Conservation (phyloP, 2,329 filamentous ascomycete genomes). For the Alternaria viburni region DNA sequence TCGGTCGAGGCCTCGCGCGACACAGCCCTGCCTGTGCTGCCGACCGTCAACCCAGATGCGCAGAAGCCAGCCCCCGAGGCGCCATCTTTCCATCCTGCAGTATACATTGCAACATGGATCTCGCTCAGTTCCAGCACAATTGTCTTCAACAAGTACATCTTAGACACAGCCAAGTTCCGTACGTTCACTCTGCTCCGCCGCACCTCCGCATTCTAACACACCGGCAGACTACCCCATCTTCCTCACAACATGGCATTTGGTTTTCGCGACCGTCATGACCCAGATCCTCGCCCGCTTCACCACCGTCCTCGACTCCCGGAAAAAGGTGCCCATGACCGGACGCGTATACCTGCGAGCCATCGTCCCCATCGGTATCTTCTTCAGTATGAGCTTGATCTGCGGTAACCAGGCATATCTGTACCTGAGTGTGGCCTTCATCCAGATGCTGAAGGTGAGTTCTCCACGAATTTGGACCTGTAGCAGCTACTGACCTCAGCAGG, state of each 20-base stretch:
- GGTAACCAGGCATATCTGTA: slow-evolving; percentile 96
- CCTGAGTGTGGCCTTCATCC: slow-evolving; percentile 94
- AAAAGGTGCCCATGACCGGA: slow-evolving; percentile 96
- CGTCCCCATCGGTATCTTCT: slow-evolving; percentile 93
- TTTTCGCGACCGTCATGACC: slow-evolving; percentile 92
- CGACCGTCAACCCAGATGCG: slow-evolving; percentile 76
- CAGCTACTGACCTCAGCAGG: slow-evolving; percentile 57
- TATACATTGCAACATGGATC: slow-evolving; percentile 92
- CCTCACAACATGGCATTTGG: slow-evolving; percentile 87
- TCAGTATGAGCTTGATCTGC: slow-evolving; percentile 94
- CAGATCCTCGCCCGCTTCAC: slow-evolving; percentile 92
- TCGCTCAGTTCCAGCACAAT: slow-evolving; percentile 91
- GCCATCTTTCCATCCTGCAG: slow-evolving; percentile 73
- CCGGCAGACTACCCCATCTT: slow-evolving; percentile 62
- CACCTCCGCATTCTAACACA: slow-evolving; percentile 36
- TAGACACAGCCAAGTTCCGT: slow-evolving; percentile 85
- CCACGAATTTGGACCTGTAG: not conserved
- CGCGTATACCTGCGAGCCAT: slow-evolving; percentile 92
- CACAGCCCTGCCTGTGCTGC: slow-evolving; percentile 68
- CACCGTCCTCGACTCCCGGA: slow-evolving; percentile 86
- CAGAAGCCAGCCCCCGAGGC: slow-evolving; percentile 70
- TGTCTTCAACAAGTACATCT: slow-evolving; percentile 99
- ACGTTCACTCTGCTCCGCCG: slow-evolving; percentile 49
- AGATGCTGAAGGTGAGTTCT: slow-evolving; percentile 90
- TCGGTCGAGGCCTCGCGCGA: slow-evolving; percentile 78